Percentiles rank a stretch among this genome's conserved stretches.
Conservation (phyloP, 805 yeast genomes). For the Starmerella scarabaei region DNA sequence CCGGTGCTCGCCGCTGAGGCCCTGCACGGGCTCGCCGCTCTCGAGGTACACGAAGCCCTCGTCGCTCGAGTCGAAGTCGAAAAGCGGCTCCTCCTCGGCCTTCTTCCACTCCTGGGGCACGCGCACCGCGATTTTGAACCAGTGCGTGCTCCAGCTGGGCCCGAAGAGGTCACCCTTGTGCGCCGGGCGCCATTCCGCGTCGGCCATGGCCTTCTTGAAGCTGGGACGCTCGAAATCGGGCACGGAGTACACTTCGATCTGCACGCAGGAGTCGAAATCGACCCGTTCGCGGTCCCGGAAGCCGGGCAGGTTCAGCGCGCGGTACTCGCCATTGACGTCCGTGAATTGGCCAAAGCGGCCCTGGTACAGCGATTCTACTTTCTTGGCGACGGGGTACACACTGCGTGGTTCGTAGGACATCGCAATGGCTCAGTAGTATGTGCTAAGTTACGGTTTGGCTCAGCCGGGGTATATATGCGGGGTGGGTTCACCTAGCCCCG, state of each 20-base stretch:
- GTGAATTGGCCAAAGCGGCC: conserved; percentile 65
- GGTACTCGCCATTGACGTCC: conserved; percentile 60
- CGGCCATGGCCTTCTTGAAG: conserved; percentile 44
- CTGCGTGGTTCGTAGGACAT: conserved; percentile 32
- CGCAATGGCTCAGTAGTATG: too few species aligned
- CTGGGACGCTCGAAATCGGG: conserved; percentile 56
- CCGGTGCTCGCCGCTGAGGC: conserved; percentile 67
- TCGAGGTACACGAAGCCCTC: conserved; percentile 71
- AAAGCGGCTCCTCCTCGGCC: conserved; percentile 41
- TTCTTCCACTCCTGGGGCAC: conserved; percentile 51
- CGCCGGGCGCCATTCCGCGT: conserved; percentile 34
- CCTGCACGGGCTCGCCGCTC: conserved; percentile 60
- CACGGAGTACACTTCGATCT: conserved; percentile 56
- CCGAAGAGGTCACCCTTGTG: conserved; percentile 65
- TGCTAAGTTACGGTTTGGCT: too few species aligned
- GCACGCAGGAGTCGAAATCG: conserved; percentile 38
- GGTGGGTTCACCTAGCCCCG: too few species aligned
- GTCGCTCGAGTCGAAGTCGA: conserved; percentile 75
- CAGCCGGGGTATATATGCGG: too few species aligned
- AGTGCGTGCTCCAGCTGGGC: conserved; percentile 94
- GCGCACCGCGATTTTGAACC: conserved; percentile 64
- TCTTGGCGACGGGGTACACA: conserved; percentile 54
- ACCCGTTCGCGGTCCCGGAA: conserved; percentile 55
- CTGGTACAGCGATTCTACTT: conserved; percentile 60
- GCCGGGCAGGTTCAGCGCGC: conserved; percentile 60